phyloP scores from a whole-genome alignment of 2,329 filamentous ascomycete genomes.

The Cercospora canescens region DNA sequence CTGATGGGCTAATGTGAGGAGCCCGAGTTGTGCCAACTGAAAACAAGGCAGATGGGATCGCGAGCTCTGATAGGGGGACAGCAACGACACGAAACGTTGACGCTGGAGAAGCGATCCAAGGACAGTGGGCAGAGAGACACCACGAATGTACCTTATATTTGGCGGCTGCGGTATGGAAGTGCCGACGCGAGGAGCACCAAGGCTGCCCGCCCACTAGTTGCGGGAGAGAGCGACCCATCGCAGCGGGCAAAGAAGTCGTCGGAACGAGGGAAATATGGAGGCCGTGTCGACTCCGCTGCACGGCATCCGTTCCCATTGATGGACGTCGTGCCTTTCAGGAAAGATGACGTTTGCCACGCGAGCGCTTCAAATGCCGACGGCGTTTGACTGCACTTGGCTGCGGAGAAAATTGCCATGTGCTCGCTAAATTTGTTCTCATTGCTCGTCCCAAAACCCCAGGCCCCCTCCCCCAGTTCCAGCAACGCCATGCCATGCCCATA shows the following conservation, averaged over 20 bases:
- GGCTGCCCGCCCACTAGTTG: not conserved
- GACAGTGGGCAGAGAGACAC: not conserved
- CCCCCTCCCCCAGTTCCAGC: not conserved
- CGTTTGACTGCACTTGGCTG: not conserved
- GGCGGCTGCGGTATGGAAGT: not conserved
- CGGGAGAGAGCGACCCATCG: not conserved
- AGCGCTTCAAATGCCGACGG: constrained; percentile 5
- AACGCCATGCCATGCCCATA: not conserved
- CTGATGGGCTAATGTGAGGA: not conserved
- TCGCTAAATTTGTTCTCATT: not conserved
- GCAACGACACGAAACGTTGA: not conserved
- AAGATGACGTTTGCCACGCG: constrained; percentile 8
- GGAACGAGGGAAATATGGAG: not conserved
- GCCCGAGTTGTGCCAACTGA: not conserved
- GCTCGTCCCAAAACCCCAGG: not conserved
- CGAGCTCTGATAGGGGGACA: not conserved
- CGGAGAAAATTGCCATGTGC: not conserved
- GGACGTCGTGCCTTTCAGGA: not conserved
- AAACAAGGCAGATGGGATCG: not conserved
- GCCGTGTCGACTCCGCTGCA: not conserved
- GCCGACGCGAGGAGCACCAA: not conserved
- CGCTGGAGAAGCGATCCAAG: not conserved
- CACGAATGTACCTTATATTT: constrained; percentile 9
- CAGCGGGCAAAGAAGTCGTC: not conserved
- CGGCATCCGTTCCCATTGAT: constrained; percentile 9